Evolutionary conservation across 495 filamentous ascomycete species (phyloP).

Genomic region (Podospora anserina): DNA sequence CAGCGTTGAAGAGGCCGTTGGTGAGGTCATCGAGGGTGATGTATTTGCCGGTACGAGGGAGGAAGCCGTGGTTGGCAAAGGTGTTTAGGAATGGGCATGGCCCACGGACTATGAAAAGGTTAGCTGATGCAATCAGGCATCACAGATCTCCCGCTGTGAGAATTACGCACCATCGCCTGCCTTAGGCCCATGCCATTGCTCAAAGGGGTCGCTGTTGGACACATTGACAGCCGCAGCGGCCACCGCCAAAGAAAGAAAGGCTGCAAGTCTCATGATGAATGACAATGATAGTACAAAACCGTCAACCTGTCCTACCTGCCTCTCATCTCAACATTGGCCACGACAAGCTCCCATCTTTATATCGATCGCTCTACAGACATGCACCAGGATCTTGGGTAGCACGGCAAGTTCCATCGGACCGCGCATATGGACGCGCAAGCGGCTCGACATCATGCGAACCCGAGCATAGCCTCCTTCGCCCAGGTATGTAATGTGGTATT

Average conservation of each 20-base stretch:
- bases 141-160: not conserved
- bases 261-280: not conserved
- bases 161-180: not conserved
- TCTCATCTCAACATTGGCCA: not conserved
- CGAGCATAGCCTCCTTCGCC: constrained; percentile 2
- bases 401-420: not conserved
- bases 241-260: not conserved
- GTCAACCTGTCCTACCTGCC: not conserved
- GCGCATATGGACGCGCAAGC: constrained; percentile 2
- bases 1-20: constrained; percentile 36
- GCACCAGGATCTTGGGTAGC: not conserved
- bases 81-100: constrained; percentile 44
- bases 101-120: constrained; percentile 22
- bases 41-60: constrained; percentile 38
- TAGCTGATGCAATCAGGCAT: not conserved
- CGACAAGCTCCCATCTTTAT: not conserved
- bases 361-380: not conserved
- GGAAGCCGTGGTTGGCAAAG: constrained; percentile 39
- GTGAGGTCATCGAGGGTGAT: constrained; percentile 36
- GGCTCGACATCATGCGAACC: not conserved
- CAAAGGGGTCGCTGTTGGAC: not conserved
- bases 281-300: not conserved
- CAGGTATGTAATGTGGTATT: not conserved
- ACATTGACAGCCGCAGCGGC: not conserved
- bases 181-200: constrained; percentile 1